Evolutionary conservation across 2,329 filamentous ascomycete species (phyloP), one percentile per base, ranked within the genome.

Genomic region (Coniochaeta sp.): DNA sequence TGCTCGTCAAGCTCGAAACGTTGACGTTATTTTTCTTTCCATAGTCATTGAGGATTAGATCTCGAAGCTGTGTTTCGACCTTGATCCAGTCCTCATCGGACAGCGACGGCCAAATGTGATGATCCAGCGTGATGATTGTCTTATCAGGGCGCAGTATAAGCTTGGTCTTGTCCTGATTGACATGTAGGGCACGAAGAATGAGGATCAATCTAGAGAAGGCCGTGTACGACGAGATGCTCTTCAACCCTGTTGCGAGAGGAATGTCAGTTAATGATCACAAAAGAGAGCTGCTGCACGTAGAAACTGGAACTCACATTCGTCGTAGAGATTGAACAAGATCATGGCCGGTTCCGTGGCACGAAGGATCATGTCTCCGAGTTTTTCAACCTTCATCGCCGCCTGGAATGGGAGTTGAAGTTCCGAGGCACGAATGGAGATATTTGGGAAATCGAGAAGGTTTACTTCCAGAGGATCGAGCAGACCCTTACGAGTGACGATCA

Each of bases 11-110:
- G 73, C 92, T 96, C 17, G 96, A 96, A 14, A 95, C 93, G 69
- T 99, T 99, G 79, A 99, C 95, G 68, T 98, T 99, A 81, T 99
- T 99, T 84, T 99, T 99, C 85, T 98, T 99, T 71, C 95, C 95
- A 72, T 99, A 99, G 72, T 99, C 95, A 67, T 98, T 97, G 67
- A 99, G 73, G 69, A 99, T 99, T 65, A 99, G 79, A 79, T 99
- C 95, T 73, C 95, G 89, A 47, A 99, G 80, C 71, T 96, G 91
- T 54, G 92, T 92, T 81, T 99, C 95, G n/a, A 99, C 91, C 84
- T 97, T 97, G 76, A 99, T 95, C 95, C 95, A 99, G 64, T 96
- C 93, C 68, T 99, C 95, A 65, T 99, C 95, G 0, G 90, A 88
- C 60, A 99, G 79, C 0, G 91, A 89, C 0, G 95, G 95, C 95